Evolutionary conservation across 805 yeast genomes (phyloP), one percentile per base, ranked within the genome.

Genomic region (Spathaspora sp.): DNA sequence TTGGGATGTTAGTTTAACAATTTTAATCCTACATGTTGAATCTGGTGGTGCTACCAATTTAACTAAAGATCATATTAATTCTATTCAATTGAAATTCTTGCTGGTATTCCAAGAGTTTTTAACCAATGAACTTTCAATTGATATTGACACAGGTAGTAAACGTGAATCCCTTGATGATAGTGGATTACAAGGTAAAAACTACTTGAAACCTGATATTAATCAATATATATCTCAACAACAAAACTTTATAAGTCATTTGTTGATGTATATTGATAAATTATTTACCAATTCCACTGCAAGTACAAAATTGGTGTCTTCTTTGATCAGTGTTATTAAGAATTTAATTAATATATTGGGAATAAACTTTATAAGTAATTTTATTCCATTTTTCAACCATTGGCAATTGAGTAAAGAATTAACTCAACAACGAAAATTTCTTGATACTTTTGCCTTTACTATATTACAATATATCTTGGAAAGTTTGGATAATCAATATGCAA

Each of bases 351-450:
- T 66, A 26, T 72, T 72, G 49, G 85, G 85, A 1, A 62, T 79
- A 47, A 80, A 80, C 56, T 73, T 78, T 23, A 57, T 77, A 19
- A 70, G 64, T 52, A 77, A 78, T 54, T 75, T 72, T 46, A 52
- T 80, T 3, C 77, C 81, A 2, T 77, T 71, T 55, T 73, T 78
- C 54, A 68, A 68, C 50, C 70, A 69, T 50, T 80, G 83, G 83
- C 66, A 64, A 44, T 38, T 72, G 11, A 47, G 56, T 23, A 49
- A 38, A 12, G 52, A 47, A 2, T 46, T 40, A 19, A 44, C 53
- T 18, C 48, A 52, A 20, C 51, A 47, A 45, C 18, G 59, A n/a
- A 59, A 54, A 9, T 53, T 62, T 11, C 60, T 59, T 45, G 76
- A 73, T 43, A 63, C 77, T 3, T 56, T 69, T 46, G 76, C 73